These are phyloP conservation scores for Singerocomus rubriflavus DNA, from an alignment of 1,284 basidiomycete genomes.

Conservation along the genomic window DNA sequence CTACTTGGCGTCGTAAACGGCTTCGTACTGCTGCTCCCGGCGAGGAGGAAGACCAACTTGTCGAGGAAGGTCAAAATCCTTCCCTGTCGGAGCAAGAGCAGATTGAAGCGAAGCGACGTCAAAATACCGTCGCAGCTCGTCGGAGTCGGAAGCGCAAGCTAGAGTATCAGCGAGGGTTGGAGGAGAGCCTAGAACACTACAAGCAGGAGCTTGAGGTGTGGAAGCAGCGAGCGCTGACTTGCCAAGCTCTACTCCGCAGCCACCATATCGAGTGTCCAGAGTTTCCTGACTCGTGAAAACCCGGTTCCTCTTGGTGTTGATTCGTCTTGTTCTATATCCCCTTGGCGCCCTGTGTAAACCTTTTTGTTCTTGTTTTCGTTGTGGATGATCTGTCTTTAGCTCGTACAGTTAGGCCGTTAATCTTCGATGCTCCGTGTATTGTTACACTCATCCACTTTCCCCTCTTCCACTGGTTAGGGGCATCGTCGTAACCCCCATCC, in stretches of 20 bases:
- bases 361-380: conserved; percentile 6
- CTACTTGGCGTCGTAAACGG: conserved; percentile 56
- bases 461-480: conserved; percentile 44
- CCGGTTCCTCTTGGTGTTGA: conserved; percentile 2
- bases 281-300: conserved; percentile 34
- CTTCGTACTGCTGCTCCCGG: conserved; percentile 48
- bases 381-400: conserved; percentile 13
- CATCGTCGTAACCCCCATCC: conserved; percentile 45
- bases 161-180: conserved; percentile 63
- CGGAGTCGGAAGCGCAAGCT: conserved; percentile 74
- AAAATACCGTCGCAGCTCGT: conserved; percentile 79
- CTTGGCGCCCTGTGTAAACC: not conserved
- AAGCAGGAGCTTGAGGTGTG: conserved; percentile 53
- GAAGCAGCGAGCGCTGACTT: conserved; percentile 50
- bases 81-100: conserved; percentile 53
- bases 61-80: conserved; percentile 45
- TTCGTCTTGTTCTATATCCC: conserved; percentile 19
- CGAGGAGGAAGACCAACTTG: conserved; percentile 47
- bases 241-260: conserved; percentile 45
- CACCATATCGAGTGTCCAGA: conserved; percentile 46
- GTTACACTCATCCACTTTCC: conserved; percentile 26
- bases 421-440: conserved; percentile 49
- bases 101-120: conserved; percentile 74
- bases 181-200: conserved; percentile 48
- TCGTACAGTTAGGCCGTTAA: conserved; percentile 19